Evolutionary conservation across 169 alveolate genomes (phyloP).

Genomic region (Plasmodium gallinaceum): DNA sequence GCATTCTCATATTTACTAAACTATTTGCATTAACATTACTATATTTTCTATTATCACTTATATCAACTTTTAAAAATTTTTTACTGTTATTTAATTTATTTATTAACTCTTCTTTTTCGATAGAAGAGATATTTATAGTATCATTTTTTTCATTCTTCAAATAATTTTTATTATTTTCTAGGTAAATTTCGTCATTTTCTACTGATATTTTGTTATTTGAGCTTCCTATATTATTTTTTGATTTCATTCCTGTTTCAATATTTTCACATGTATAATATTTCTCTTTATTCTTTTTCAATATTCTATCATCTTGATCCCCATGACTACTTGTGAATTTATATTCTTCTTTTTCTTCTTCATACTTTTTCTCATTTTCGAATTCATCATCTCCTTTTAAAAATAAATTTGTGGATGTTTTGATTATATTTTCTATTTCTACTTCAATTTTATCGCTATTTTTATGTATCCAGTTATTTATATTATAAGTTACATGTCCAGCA

Average conservation of each 20-base stretch:
- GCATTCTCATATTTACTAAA: too few species aligned
- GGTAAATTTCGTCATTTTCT: too few species aligned
- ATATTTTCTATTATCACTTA: not conserved
- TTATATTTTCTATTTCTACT: slow-evolving; percentile 80
- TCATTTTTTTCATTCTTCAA: too few species aligned
- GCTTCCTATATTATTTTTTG: not conserved
- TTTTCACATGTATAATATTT: not conserved
- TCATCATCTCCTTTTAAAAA: slow-evolving; percentile 34
- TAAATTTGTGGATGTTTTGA: slow-evolving; percentile 71
- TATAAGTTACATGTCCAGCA: slow-evolving; percentile 91
- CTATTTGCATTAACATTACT: not conserved
- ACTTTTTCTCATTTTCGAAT: not conserved
- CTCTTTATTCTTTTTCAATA: not conserved
- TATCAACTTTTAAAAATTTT: not conserved
- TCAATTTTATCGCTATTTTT: slow-evolving; percentile 90
- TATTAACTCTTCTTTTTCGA: too few species aligned
- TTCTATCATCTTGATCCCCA: not conserved
- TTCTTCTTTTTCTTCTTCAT: not conserved
- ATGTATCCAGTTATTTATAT: slow-evolving; percentile 84
- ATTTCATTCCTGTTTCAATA: not conserved
- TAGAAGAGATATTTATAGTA: too few species aligned
- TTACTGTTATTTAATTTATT: not conserved
- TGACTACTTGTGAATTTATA: not conserved
- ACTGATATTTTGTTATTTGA: not conserved
- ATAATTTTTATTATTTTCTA: not conserved